A percentile compares a stretch with the other conserved stretches of the same genome.
These are phyloP conservation scores for Phytophthora hibernalis DNA, from an alignment of 352 stramenopile species.

Conservation along the genomic window DNA sequence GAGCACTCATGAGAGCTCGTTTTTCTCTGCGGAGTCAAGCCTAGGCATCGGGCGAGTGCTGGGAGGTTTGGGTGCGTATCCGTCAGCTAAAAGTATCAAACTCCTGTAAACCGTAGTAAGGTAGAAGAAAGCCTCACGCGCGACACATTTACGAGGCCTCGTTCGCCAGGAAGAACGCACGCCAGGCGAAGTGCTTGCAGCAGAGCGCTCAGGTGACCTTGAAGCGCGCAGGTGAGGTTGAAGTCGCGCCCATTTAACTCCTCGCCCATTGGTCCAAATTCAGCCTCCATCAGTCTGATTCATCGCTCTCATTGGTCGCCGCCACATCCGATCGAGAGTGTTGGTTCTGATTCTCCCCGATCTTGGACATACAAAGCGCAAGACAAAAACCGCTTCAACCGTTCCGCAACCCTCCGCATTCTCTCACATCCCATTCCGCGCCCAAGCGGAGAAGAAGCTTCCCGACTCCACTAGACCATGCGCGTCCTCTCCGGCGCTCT, in stretches of 20 bases:
- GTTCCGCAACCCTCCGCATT: neutral
- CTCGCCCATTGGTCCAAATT: conserved; percentile 16
- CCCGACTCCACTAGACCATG: conserved; percentile 17
- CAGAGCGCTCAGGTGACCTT: no score
- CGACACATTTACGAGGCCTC: no score
- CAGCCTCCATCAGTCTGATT: neutral
- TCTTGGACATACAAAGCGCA: conserved; percentile 28
- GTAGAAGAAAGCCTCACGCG: no score
- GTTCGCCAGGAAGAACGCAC: conserved; percentile 8
- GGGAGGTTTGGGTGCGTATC: no score
- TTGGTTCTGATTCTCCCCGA: conserved; percentile 33
- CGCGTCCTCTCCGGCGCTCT: conserved; percentile 23
- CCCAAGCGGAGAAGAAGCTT: conserved; percentile 22
- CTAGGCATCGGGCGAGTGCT: no score
- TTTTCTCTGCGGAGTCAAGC: no score
- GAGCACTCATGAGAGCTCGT: no score
- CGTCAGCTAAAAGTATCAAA: no score
- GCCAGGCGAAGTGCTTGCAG: conserved; percentile 10
- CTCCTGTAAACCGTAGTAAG: no score
- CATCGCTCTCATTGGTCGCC: conserved; percentile 23
- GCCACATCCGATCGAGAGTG: conserved; percentile 18
- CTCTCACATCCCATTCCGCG: conserved; percentile 36
- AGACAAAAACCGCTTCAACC: conserved; percentile 32
- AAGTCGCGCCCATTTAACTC: conserved; percentile 13
- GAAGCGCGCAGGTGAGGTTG: conserved; percentile 30